Evolutionary conservation across 148 eudicot genomes (phyloP).

Genomic region (Limonium bicolor): DNA sequence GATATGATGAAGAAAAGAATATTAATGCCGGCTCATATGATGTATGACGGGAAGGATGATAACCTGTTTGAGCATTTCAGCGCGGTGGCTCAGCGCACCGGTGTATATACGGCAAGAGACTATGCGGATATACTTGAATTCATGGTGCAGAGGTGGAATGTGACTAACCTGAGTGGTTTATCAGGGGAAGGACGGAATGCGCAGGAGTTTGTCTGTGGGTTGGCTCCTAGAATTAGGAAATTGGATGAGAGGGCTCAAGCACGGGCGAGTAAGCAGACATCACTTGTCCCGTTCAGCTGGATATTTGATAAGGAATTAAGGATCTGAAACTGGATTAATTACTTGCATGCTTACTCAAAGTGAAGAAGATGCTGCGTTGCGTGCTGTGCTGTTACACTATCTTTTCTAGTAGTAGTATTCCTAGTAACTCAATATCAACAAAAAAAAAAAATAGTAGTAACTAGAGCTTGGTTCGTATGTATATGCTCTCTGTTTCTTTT

Average conservation of each 20-base stretch:
- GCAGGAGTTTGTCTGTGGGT: slow-evolving; percentile 25
- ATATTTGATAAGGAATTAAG: slow-evolving; percentile 17
- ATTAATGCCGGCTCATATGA: slow-evolving; percentile 32
- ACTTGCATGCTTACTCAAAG: too few species aligned
- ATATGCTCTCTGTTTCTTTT: too few species aligned
- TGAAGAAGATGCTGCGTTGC: too few species aligned
- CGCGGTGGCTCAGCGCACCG: slow-evolving; percentile 24
- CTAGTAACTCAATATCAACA: too few species aligned
- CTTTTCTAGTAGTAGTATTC: too few species aligned
- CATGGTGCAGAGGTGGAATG: slow-evolving; percentile 28
- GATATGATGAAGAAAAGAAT: slow-evolving; percentile 42
- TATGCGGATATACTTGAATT: slow-evolving; percentile 32
- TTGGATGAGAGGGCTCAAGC: slow-evolving; percentile 31
- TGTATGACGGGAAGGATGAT: slow-evolving; percentile 29
- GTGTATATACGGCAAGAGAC: slow-evolving; percentile 35
- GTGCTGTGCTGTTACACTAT: too few species aligned
- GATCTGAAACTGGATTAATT: slow-evolving; percentile 7
- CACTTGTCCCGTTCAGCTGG: slow-evolving; percentile 35
- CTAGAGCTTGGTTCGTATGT: too few species aligned
- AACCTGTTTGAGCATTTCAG: slow-evolving; percentile 28
- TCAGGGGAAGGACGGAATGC: slow-evolving; percentile 27
- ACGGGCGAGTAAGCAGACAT: slow-evolving; percentile 16
- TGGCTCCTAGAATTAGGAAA: slow-evolving; percentile 36
- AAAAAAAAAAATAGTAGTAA: too few species aligned
- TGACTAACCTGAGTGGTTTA: slow-evolving; percentile 15